A percentile compares a stretch with the other conserved stretches of the same genome.
These are phyloP conservation scores for Quercus phellos DNA, from an alignment of 331 rosid genomes.

Conservation along the genomic window DNA sequence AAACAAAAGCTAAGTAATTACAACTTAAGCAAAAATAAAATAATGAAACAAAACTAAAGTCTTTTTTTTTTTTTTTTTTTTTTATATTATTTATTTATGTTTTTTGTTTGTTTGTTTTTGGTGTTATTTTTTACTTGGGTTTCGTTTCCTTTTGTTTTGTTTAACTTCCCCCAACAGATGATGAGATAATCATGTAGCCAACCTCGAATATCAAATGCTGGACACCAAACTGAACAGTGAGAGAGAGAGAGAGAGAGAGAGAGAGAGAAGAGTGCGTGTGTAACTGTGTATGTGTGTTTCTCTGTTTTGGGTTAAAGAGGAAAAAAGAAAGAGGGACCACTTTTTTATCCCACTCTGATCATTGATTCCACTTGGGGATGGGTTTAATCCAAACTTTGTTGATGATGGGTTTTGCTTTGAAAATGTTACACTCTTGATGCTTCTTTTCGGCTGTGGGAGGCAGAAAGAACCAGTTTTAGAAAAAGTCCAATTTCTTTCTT, in stretches of 20 bases:
- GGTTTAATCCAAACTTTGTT: constrained; percentile 28
- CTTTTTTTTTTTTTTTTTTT: neutral
- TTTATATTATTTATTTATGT: neutral
- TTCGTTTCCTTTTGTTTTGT: constrained; percentile 53
- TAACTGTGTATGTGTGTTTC: neutral
- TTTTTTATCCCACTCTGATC: constrained; percentile 23
- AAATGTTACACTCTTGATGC: constrained; percentile 34
- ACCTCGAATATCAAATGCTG: constrained; percentile 48
- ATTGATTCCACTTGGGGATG: constrained; percentile 46
- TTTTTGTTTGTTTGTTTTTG: neutral
- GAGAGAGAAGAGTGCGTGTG: constrained; percentile 8
- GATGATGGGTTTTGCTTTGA: constrained; percentile 29
- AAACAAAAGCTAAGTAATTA: constrained; percentile 14
- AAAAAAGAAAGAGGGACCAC: neutral
- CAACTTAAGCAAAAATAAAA: neutral
- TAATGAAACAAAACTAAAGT: neutral
- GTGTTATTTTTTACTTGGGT: constrained; percentile 23
- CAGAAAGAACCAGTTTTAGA: constrained; percentile 42
- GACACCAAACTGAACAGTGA: constrained; percentile 43
- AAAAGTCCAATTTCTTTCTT: constrained; percentile 41
- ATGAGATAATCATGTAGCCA: constrained; percentile 86
- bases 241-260: constrained; percentile 29
- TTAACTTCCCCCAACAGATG: constrained; percentile 64
- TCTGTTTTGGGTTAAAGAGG: constrained; percentile 5
- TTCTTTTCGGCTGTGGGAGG: constrained; percentile 43